Conservation (phyloP, 192 early-diverging fungal genomes). For the Neocallimastix lanati region DNA sequence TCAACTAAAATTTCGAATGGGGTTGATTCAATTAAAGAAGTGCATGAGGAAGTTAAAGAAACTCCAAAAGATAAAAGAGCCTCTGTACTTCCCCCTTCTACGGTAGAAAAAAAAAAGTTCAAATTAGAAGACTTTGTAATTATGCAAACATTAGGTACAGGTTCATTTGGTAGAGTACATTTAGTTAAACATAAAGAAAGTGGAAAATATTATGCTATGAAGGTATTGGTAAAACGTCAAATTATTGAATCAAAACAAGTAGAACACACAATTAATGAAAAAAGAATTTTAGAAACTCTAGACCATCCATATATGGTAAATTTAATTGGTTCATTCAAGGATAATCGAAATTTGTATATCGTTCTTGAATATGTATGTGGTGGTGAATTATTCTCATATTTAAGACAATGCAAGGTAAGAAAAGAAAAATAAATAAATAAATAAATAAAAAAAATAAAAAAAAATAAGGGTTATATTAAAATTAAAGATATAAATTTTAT, state of each 20-base stretch:
- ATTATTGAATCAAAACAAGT: constrained; percentile 91
- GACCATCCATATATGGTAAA: constrained; percentile 79
- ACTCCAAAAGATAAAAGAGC: too few species aligned
- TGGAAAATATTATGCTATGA: constrained; percentile 85
- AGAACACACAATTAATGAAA: constrained; percentile 96
- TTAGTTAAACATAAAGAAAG: constrained; percentile 62
- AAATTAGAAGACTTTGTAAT: constrained; percentile 60
- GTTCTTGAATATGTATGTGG: constrained; percentile 95
- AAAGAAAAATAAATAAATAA: not conserved
- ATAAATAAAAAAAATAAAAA: too few species aligned
- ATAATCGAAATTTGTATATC: constrained; percentile 77
- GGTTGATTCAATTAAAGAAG: too few species aligned
- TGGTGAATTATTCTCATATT: constrained; percentile 70
- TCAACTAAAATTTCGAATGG: too few species aligned
- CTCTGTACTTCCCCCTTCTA: not conserved
- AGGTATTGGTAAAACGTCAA: constrained; percentile 82
- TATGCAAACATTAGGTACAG: constrained; percentile 80
- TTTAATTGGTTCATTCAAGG: constrained; percentile 89
- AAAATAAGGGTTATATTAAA: too few species aligned
- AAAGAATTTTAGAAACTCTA: constrained; percentile 71
- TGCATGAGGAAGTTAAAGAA: too few species aligned
- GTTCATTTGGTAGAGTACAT: constrained; percentile 93
- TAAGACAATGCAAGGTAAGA: constrained; percentile 56
- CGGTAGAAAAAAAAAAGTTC: not conserved
- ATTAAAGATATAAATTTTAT: too few species aligned